Conservation (phyloP, 257 asterid genomes). For the Solanum sejunctum region DNA sequence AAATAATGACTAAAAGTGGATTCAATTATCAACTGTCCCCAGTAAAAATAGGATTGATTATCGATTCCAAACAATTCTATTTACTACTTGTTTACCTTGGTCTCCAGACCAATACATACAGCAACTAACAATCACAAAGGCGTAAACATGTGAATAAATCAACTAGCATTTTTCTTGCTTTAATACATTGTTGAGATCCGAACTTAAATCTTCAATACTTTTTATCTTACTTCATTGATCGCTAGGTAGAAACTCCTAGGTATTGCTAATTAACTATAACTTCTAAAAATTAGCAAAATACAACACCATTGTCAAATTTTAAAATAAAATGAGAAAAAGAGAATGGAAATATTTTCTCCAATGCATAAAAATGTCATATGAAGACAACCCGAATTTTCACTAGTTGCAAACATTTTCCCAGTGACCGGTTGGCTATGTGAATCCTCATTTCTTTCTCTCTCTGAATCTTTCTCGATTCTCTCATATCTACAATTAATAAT, state of each 20-base stretch:
- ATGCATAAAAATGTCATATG: neutral
- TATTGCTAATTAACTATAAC: neutral
- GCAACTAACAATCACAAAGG: neutral
- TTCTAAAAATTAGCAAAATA: neutral
- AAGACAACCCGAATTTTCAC: conserved; percentile 14
- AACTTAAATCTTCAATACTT: neutral
- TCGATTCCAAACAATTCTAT: neutral
- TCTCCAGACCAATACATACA: neutral
- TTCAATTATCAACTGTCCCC: no score
- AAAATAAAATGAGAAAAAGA: neutral
- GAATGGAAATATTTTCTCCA: neutral
- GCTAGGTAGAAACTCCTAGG: neutral
- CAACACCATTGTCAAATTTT: neutral
- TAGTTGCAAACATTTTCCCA: neutral
- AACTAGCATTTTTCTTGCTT: neutral
- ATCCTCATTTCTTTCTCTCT: neutral
- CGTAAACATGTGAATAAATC: neutral
- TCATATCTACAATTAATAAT: neutral
- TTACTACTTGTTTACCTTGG: neutral
- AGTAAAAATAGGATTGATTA: no score
- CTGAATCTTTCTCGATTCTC: neutral
- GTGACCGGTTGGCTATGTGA: conserved; percentile 39
- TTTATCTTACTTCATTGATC: neutral
- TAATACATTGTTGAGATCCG: neutral
- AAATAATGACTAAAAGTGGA: no score